A percentile compares a stretch with the other conserved stretches of the same genome.
These are phyloP conservation scores for Austroboletus niveus DNA, from an alignment of 1,284 basidiomycete genomes.

Conservation along the genomic window DNA sequence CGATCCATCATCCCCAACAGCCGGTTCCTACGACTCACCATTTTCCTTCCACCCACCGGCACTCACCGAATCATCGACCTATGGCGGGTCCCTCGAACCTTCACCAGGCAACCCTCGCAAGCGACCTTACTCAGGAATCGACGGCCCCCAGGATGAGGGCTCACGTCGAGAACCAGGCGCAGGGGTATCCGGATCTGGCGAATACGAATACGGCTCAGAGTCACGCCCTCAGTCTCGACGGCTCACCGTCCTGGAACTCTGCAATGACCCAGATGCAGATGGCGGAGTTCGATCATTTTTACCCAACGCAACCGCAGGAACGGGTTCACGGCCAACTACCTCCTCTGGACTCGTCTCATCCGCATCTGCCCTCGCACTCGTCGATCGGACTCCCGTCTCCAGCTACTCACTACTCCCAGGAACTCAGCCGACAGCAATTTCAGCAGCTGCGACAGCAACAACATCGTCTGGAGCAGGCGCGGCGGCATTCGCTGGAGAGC, in stretches of 20 bases:
- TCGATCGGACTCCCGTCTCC: conserved; percentile 36
- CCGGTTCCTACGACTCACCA: conserved; percentile 51
- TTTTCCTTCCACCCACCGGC: conserved; percentile 79
- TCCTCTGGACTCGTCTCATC: conserved; percentile 48
- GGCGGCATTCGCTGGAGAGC: conserved; percentile 32
- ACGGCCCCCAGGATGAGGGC: conserved; percentile 48
- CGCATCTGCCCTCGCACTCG: conserved; percentile 47
- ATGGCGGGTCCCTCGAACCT: conserved; percentile 30
- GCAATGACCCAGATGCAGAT: conserved; percentile 58
- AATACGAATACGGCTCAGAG: conserved; percentile 62
- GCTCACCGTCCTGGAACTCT: conserved; percentile 82
- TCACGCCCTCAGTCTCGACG: conserved; percentile 73
- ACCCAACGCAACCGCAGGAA: conserved; percentile 27
- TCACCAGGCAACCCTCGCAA: conserved; percentile 53
- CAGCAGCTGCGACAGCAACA: conserved; percentile 38
- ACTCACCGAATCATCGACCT: conserved; percentile 39
- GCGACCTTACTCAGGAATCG: conserved; percentile 58
- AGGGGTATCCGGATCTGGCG: conserved; percentile 30
- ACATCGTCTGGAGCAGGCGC: conserved; percentile 26
- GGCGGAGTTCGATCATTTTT: conserved; percentile 38
- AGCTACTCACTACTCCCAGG: conserved; percentile 41
- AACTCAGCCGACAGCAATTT: conserved; percentile 43
- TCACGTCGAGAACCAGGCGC: conserved; percentile 35
- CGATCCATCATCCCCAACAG: conserved; percentile 29
- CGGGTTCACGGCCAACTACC: conserved; percentile 45